phyloP scores from a whole-genome alignment of 2,329 filamentous ascomycete genomes.

The Tolypocladium capitatum region DNA sequence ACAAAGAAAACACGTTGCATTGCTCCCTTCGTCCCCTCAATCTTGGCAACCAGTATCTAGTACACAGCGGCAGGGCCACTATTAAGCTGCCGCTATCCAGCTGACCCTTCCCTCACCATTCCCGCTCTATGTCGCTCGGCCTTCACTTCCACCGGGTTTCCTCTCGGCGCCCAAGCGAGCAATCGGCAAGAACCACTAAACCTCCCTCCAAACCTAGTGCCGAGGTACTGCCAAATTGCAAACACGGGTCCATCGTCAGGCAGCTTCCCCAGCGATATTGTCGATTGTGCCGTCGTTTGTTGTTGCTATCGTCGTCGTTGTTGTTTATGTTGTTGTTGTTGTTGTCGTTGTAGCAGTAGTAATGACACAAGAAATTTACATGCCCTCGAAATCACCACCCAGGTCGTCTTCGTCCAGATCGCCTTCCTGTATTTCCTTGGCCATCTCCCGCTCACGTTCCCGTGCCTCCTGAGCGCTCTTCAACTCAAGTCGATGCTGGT shows the following conservation, averaged over 20 bases:
- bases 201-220: not conserved
- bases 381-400: constrained; percentile 88
- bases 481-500: constrained; percentile 90
- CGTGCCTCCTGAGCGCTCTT: constrained; percentile 98
- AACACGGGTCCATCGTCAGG: not conserved
- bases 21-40: constrained; percentile 3
- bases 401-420: constrained; percentile 95
- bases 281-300: not conserved
- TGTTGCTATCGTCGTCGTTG: constrained; percentile 2
- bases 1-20: constrained; percentile 4
- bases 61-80: constrained; percentile 10
- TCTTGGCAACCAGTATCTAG: constrained; percentile 10
- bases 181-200: not conserved
- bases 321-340: too few species aligned
- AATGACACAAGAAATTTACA: constrained; percentile 40
- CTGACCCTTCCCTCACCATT: not conserved
- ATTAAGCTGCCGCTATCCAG: constrained; percentile 1
- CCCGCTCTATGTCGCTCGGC: not conserved
- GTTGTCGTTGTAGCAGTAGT: constrained; percentile 2
- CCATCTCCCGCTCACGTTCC: constrained; percentile 89
- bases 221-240: not conserved
- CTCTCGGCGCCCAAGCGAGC: not conserved
- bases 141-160: not conserved
- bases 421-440: constrained; percentile 96
- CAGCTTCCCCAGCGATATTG: not conserved